Percentiles rank a stretch among this genome's conserved stretches.
These are phyloP conservation scores for Eucalyptus regnans DNA, from an alignment of 345 rosid genomes.

Conservation along the genomic window DNA sequence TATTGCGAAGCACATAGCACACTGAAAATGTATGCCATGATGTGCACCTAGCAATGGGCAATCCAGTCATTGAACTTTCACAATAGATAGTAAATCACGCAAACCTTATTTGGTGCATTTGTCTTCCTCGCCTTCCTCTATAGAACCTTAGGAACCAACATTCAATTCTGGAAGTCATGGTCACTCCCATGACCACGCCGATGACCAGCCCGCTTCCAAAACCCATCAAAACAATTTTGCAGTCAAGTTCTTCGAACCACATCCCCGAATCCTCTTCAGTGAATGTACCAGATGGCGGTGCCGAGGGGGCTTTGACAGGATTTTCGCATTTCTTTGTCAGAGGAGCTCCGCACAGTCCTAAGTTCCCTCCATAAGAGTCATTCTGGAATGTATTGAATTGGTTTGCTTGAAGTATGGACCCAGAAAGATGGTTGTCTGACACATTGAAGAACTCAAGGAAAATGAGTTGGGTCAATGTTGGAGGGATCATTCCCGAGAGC, in stretches of 20 bases:
- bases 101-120: background rate
- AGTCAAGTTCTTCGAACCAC: background rate
- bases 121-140: background rate
- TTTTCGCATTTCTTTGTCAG: background rate
- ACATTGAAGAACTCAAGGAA: background rate
- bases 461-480: background rate
- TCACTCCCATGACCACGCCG: background rate
- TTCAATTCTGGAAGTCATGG: background rate
- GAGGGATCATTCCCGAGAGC: conserved; percentile 3
- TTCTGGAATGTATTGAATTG: background rate
- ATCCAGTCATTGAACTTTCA: background rate
- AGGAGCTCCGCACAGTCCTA: background rate
- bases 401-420: background rate
- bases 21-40: background rate
- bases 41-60: background rate
- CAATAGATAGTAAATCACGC: background rate
- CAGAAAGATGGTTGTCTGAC: background rate
- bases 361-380: background rate
- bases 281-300: background rate
- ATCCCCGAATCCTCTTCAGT: background rate
- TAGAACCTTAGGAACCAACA: background rate
- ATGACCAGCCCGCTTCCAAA: background rate
- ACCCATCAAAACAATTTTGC: background rate
- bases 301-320: background rate
- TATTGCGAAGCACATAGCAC: too few relatives aligned